phyloP scores from a whole-genome alignment of 345 rosid species.

The Excoecaria cochinchinensis region DNA sequence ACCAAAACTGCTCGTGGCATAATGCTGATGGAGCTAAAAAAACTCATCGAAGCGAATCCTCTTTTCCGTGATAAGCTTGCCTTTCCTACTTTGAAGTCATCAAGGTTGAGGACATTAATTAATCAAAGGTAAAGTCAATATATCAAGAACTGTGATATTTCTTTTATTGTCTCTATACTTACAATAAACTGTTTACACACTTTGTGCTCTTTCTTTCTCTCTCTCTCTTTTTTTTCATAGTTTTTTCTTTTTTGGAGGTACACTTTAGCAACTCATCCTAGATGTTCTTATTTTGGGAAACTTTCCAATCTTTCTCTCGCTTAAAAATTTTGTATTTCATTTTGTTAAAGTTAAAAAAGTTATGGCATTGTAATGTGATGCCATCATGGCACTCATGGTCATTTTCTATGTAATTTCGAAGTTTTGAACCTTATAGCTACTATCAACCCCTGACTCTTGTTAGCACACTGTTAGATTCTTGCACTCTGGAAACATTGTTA shows the following conservation, averaged over 20 bases:
- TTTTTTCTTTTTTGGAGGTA: too few species aligned
- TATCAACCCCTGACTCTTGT: not conserved
- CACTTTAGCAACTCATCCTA: not conserved
- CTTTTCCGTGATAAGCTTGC: constrained; percentile 68
- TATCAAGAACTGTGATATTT: not conserved
- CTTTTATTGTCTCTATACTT: not conserved
- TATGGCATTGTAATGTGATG: too few species aligned
- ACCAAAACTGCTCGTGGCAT: constrained; percentile 65
- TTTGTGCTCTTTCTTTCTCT: not conserved
- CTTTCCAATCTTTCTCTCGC: not conserved
- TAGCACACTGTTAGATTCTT: not conserved
- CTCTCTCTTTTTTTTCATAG: too few species aligned
- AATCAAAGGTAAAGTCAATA: constrained; percentile 58
- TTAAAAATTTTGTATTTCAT: not conserved
- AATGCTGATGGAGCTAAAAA: constrained; percentile 67
- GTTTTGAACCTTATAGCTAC: not conserved
- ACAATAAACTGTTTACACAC: not conserved
- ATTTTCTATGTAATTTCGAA: not conserved
- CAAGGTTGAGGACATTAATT: constrained; percentile 68
- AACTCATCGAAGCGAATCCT: constrained; percentile 76
- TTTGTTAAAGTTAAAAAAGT: not conserved
- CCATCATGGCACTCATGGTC: too few species aligned
- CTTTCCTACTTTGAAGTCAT: constrained; percentile 63
- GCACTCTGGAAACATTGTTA: not conserved
- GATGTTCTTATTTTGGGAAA: not conserved